These are phyloP conservation scores for Suillus ampliporus DNA, from an alignment of 768 basidiomycete species.

Conservation along the genomic window DNA sequence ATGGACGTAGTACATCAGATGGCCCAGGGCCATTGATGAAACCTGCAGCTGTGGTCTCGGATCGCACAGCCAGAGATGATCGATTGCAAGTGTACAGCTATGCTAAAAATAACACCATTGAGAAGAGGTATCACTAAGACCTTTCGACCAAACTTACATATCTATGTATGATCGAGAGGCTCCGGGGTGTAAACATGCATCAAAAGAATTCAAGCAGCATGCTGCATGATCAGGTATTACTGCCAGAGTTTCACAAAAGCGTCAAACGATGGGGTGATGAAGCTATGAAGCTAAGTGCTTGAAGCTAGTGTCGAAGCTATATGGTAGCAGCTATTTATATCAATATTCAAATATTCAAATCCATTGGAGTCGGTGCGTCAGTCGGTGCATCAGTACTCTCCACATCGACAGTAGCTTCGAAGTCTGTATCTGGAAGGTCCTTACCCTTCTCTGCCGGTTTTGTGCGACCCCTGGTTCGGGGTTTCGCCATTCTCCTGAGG, in stretches of 20 bases:
- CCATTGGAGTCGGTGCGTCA: constrained; percentile 44
- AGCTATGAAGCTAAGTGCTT: too few species aligned
- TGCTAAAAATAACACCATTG: background rate
- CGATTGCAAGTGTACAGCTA: background rate
- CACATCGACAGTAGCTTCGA: constrained; percentile 29
- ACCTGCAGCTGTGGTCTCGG: background rate
- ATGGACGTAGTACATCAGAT: background rate
- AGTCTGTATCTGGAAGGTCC: constrained; percentile 38
- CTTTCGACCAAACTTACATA: background rate
- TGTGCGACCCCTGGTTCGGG: too few species aligned
- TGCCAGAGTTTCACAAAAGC: too few species aligned
- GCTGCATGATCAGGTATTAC: too few species aligned
- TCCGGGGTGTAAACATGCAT: background rate
- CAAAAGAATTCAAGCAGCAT: background rate
- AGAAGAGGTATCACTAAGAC: background rate
- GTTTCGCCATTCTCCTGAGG: constrained; percentile 33
- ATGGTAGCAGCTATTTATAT: too few species aligned
- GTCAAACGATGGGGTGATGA: too few species aligned
- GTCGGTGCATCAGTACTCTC: too few species aligned
- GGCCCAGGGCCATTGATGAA: background rate
- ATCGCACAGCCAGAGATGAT: background rate
- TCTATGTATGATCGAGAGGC: background rate
- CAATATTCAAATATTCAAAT: constrained; percentile 43
- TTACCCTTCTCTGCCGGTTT: too few species aligned
- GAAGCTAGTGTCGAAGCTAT: too few species aligned